Percentiles rank a stretch among this genome's conserved stretches.
phyloP scores from a whole-genome alignment of 1,284 basidiomycete genomes.

The Cryptococcus hybrid region DNA sequence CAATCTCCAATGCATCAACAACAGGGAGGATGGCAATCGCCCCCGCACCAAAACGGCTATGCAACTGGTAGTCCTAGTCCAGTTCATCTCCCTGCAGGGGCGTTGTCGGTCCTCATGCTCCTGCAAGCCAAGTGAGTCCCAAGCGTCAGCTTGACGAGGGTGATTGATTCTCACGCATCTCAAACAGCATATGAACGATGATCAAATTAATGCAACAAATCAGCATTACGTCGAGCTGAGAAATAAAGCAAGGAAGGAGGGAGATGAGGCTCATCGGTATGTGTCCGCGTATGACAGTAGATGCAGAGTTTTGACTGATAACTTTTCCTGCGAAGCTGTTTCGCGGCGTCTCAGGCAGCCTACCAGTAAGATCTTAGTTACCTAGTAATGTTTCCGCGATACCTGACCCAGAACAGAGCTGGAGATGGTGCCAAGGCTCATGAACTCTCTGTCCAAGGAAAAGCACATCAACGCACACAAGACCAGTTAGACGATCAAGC shows the following conservation, averaged over 20 bases:
- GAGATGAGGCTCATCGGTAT: conserved; percentile 52
- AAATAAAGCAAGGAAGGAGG: conserved; percentile 68
- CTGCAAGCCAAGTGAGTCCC: conserved; percentile 27
- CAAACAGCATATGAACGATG: conserved; percentile 55
- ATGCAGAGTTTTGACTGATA: background rate
- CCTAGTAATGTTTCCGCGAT: conserved; percentile 62
- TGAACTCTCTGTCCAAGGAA: conserved; percentile 77
- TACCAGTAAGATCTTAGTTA: conserved; percentile 54
- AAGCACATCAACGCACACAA: conserved; percentile 76
- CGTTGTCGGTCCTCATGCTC: conserved; percentile 51
- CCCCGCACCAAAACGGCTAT: conserved; percentile 18
- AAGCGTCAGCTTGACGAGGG: background rate
- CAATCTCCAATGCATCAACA: conserved; percentile 27
- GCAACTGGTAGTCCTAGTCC: conserved; percentile 18
- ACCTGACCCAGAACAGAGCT: conserved; percentile 24
- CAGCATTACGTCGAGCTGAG: conserved; percentile 67
- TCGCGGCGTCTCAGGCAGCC: conserved; percentile 43
- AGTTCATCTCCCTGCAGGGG: conserved; percentile 24
- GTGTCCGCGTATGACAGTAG: background rate
- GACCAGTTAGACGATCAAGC: conserved; percentile 80
- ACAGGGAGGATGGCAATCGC: conserved; percentile 25
- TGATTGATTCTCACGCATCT: background rate
- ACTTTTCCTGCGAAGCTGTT: conserved; percentile 21
- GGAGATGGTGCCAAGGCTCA: conserved; percentile 81
- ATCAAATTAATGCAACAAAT: conserved; percentile 52